Base-by-base conservation (phyloP, 495 filamentous ascomycete species). In the Xylaria palmicola region DNA sequence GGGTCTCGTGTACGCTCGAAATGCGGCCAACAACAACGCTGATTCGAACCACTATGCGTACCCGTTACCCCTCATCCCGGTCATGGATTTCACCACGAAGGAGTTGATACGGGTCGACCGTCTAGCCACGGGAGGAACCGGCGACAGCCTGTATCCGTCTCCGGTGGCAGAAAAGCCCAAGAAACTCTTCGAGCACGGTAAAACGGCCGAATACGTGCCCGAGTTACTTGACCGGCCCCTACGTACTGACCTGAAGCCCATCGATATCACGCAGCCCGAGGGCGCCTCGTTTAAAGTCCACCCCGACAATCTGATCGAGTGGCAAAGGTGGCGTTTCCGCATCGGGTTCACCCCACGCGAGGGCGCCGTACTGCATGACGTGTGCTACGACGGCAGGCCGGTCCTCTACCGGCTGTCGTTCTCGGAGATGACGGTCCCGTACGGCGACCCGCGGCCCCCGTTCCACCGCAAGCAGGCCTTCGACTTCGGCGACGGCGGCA, bases 381-480 rank as follows among this genome's bases (percentile, higher is more conserved):
- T 90, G 6, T 79, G 81, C 62, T 92, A 91, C 68, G 87, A 89
- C 64, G 81, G 81, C 60, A 77, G 85, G 12, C 83, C 78, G 15
- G 70, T 93, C 3, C 82, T 92, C 62, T 90, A 89, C 74, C 80
- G 90, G 3, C 70, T 92, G 3, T 82, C 83, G 10, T 73, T 92
- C 15, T 85, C 82, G 32, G 90, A 93, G 68, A 92, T 93, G 90
- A 85, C 85, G 48, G 88, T 92, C 17, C 90, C 90, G 3, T 92
- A 93, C 63, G 88, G 83, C 0, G 88, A 90, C 65, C 87, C 90
- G 2, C 78, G 89, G 1, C 77, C 82, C 8, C 90, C 90, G 0
- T 90, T 86, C 69, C 88, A 91, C 64, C 85, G 86, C 60, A 93
- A 92, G 71, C 83, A 87, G 15, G 90, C 89, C 0, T 93, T 93